phyloP scores from a whole-genome alignment of 495 filamentous ascomycete species.

The Penicillium diatomitis region DNA sequence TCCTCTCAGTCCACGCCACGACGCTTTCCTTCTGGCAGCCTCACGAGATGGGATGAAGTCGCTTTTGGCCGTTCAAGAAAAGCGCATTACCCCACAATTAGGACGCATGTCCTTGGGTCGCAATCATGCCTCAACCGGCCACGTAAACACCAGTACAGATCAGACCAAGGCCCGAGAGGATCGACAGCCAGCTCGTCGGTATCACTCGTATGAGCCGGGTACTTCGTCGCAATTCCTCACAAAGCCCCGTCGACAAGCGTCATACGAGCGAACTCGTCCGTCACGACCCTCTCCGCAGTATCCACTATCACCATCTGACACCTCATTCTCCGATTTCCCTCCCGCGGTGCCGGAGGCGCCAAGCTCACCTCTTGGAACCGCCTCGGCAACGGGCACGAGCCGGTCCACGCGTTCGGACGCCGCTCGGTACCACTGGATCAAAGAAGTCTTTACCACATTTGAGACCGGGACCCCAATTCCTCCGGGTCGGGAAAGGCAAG shows the following conservation, averaged over 20 bases:
- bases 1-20: conserved; percentile 1
- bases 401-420: conserved; percentile 24
- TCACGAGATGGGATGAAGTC: conserved; percentile 27
- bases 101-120: conserved; percentile 28
- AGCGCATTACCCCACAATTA: conserved; percentile 25
- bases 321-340: conserved; percentile 25
- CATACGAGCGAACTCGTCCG: conserved; percentile 33
- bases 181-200: conserved; percentile 17
- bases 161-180: conserved; percentile 23
- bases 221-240: conserved; percentile 17
- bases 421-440: conserved; percentile 43
- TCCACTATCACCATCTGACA: conserved; percentile 26
- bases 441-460: conserved; percentile 34
- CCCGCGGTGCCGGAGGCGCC: conserved; percentile 34
- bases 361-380: conserved; percentile 30
- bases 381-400: conserved; percentile 20
- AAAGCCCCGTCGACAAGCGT: conserved; percentile 16
- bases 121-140: conserved; percentile 9
- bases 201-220: conserved; percentile 33
- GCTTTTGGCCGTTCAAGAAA: conserved; percentile 31
- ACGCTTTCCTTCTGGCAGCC: conserved; percentile 21
- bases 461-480: conserved; percentile 32
- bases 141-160: conserved; percentile 19
- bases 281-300: conserved; percentile 20
- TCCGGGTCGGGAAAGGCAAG: conserved; percentile 28